phyloP scores from a whole-genome alignment of 495 filamentous ascomycete species.

The Poronia punctata region DNA sequence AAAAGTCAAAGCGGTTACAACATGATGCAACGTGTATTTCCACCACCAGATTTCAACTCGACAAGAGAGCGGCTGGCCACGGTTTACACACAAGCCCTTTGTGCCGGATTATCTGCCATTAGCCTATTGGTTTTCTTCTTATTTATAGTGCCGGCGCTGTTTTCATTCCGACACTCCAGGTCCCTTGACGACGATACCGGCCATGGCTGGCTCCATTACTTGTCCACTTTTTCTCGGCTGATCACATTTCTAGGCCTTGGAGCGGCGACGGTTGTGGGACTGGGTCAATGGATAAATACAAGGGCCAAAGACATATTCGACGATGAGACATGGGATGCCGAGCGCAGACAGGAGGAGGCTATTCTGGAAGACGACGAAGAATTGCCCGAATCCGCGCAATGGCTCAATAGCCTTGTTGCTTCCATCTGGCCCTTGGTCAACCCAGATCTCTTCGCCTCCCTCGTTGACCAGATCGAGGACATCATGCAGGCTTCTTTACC shows the following conservation, averaged over 20 bases:
- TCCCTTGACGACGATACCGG: neutral
- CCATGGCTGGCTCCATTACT: slow-evolving; percentile 1
- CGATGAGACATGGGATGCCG: slow-evolving; percentile 56
- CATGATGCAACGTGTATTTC: slow-evolving; percentile 53
- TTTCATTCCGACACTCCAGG: slow-evolving; percentile 47
- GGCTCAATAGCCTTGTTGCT: slow-evolving; percentile 57
- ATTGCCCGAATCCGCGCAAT: slow-evolving; percentile 54
- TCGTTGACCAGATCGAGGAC: slow-evolving; percentile 62
- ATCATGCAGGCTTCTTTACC: slow-evolving; percentile 66
- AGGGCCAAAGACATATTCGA: slow-evolving; percentile 50
- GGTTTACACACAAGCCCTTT: slow-evolving; percentile 40
- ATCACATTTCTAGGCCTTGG: slow-evolving; percentile 19
- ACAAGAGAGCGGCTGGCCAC: slow-evolving; percentile 40
- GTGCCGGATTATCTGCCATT: slow-evolving; percentile 32
- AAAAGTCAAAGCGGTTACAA: slow-evolving; percentile 41
- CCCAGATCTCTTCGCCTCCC: slow-evolving; percentile 57
- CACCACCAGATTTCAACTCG: slow-evolving; percentile 50
- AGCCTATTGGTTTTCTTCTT: slow-evolving; percentile 17
- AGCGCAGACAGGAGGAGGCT: slow-evolving; percentile 38
- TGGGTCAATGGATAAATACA: slow-evolving; percentile 47
- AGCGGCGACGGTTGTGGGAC: slow-evolving; percentile 28
- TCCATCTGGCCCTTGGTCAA: slow-evolving; percentile 66
- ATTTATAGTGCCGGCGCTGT: slow-evolving; percentile 61
- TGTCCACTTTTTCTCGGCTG: slow-evolving; percentile 16
- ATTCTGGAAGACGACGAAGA: slow-evolving; percentile 28